A percentile compares a stretch with the other conserved stretches of the same genome.
phyloP scores from a whole-genome alignment of 495 filamentous ascomycete genomes.

The Neurospora sp. region DNA sequence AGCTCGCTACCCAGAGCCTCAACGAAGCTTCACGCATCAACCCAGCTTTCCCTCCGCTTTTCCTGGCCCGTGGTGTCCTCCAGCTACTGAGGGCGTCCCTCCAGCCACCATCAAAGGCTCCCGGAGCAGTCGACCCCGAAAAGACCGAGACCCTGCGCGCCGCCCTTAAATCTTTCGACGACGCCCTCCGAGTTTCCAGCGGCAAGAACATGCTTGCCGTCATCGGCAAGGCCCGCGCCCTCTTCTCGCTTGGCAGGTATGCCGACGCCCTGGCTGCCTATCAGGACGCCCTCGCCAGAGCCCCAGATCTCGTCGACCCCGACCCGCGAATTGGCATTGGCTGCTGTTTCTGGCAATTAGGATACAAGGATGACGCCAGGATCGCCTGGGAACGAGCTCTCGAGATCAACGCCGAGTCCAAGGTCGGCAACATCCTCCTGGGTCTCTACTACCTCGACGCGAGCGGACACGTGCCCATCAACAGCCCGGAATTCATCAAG shows the following conservation, averaged over 20 bases:
- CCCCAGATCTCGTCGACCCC: slow-evolving; percentile 83
- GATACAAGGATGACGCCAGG: slow-evolving; percentile 85
- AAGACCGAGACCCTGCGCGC: slow-evolving; percentile 68
- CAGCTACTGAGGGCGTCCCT: slow-evolving; percentile 81
- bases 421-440: slow-evolving; percentile 81
- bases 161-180: slow-evolving; percentile 85
- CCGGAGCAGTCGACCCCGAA: slow-evolving; percentile 59
- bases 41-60: slow-evolving; percentile 78
- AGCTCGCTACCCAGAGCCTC: slow-evolving; percentile 76
- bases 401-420: slow-evolving; percentile 79
- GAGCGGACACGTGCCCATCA: slow-evolving; percentile 68
- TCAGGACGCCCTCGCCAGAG: slow-evolving; percentile 72
- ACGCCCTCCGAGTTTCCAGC: slow-evolving; percentile 72
- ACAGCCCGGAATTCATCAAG: slow-evolving; percentile 60
- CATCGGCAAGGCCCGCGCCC: slow-evolving; percentile 73
- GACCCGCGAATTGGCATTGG: slow-evolving; percentile 93
- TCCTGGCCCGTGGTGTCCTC: slow-evolving; percentile 83
- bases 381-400: slow-evolving; percentile 80
- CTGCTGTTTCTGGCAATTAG: slow-evolving; percentile 90
- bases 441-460: slow-evolving; percentile 79
- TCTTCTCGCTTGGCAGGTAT: slow-evolving; percentile 75
- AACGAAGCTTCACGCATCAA: slow-evolving; percentile 94
- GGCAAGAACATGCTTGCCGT: slow-evolving; percentile 83
- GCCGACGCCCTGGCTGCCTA: slow-evolving; percentile 73
- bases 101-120: slow-evolving; percentile 60